These are phyloP conservation scores for Coemansia sp. DNA, from an alignment of 192 early-diverging fungal genomes.

Conservation along the genomic window DNA sequence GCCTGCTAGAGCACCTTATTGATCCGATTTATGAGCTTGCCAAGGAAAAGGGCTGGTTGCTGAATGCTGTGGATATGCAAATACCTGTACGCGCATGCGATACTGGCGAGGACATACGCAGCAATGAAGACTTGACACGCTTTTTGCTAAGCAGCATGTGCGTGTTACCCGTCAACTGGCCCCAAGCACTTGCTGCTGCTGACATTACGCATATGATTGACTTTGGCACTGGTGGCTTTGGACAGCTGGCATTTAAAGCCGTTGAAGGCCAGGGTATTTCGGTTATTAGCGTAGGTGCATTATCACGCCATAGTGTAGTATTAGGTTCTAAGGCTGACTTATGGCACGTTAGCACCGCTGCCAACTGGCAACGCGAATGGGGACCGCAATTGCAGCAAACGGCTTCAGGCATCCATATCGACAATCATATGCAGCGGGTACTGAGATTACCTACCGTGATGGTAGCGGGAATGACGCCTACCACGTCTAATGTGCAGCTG, in stretches of 20 bases:
- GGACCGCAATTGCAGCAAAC: constrained; percentile 79
- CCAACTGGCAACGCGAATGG: constrained; percentile 84
- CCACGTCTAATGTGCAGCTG: constrained; percentile 74
- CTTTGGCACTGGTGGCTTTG: constrained; percentile 93
- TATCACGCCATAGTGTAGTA: constrained; percentile 43
- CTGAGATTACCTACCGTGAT: constrained; percentile 86
- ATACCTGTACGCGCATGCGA: constrained; percentile 75
- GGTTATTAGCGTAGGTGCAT: constrained; percentile 26
- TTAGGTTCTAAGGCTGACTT: constrained; percentile 72
- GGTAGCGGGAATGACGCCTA: constrained; percentile 95
- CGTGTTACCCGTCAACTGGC: constrained; percentile 64
- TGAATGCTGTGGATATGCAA: constrained; percentile 17
- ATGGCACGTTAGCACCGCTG: constrained; percentile 77
- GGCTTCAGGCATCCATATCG: constrained; percentile 64
- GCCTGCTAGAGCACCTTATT: constrained; percentile 4
- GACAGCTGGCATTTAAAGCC: constrained; percentile 77
- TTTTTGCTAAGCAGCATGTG: constrained; percentile 68
- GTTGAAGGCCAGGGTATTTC: constrained; percentile 83
- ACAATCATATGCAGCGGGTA: constrained; percentile 82
- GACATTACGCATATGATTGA: constrained; percentile 85
- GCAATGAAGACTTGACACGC: constrained; percentile 55
- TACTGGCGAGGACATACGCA: constrained; percentile 75
- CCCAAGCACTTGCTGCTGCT: constrained; percentile 51
- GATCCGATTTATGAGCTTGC: background rate
- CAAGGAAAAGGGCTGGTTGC: constrained; percentile 23